Base-by-base conservation (phyloP, 1,139 yeast genomes). In the Kurtzmaniella quercitrusa region DNA sequence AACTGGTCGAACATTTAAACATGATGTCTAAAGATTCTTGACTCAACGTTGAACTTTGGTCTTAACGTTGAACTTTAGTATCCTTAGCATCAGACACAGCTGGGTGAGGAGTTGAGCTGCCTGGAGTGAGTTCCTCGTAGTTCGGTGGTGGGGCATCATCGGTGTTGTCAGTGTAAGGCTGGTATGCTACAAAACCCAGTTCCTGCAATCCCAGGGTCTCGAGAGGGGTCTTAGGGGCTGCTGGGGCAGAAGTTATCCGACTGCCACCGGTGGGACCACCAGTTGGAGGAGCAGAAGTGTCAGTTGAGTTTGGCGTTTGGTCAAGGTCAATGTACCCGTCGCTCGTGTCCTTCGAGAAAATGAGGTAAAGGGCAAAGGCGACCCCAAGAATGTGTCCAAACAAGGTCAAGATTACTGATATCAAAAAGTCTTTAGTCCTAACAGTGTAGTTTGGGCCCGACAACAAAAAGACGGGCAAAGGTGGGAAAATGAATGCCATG, bases 351-450 rank as follows among this genome's bases (percentile, higher is more conserved):
- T 11, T 14, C 24, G 55, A 55, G 23, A 65, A 50, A n/a, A 68
- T 51, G 48, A 58, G 67, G 54, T 65, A 68, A 18, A 70, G 41
- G 8, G 68, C 51, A 49, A 67, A 70, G 14, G 71, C 38, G 11
- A 61, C 49, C 7, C 75, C 76, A 7, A 73, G 73, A 27, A 67
- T 39, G 48, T 67, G 71, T n/a, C 72, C 71, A 41, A 66, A 54
- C 6, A 67, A 46, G 1, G 75, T 69, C 43, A 72, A 65, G 25
- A 70, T 44, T 4, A 68, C 54, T 2, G 66, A 54, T 7, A 70
- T 60, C 38, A 67, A 58, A 41, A 67, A 62, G 47, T 69, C 74
- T 51, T 62, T 64, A 46, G 68, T 68, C 42, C 57, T 59, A 27
- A 67, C 49, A 21, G 63, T 51, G 46, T 60, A 58, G 40, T 59